A percentile compares a stretch with the other conserved stretches of the same genome.
phyloP scores from a whole-genome alignment of 2,329 filamentous ascomycete genomes.

The Trichoderma citrinoviride region DNA sequence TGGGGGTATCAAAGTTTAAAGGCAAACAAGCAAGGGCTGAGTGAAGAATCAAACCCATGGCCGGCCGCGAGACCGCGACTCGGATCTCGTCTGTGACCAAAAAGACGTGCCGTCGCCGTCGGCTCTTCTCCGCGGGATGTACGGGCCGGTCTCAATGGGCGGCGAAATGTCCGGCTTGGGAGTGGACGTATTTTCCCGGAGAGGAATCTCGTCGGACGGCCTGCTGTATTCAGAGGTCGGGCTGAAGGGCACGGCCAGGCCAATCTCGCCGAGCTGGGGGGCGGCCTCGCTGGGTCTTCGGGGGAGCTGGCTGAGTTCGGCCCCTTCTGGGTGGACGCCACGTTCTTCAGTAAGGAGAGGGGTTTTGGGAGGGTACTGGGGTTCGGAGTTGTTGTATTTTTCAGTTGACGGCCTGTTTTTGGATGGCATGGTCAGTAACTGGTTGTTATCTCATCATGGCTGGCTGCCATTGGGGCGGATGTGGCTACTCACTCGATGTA shows the following conservation, averaged over 20 bases:
- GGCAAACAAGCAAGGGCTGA: too few species aligned
- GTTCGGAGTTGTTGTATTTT: conserved; percentile 2
- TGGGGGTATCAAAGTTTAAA: neutral
- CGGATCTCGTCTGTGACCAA: conserved; percentile 20
- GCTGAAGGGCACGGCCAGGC: conserved; percentile 9
- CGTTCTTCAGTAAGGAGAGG: conserved; percentile 6
- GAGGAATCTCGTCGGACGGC: conserved; percentile 20
- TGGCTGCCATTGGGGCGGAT: conserved; percentile 21
- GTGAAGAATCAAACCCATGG: conserved; percentile 5
- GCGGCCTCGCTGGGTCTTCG: conserved; percentile 6
- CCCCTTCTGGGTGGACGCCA: neutral
- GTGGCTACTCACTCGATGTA: conserved; percentile 40
- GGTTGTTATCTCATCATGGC: conserved; percentile 23
- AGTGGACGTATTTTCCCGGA: neutral
- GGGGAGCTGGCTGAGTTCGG: neutral
- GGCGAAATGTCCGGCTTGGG: neutral
- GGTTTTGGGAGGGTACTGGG: neutral
- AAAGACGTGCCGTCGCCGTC: conserved; percentile 18
- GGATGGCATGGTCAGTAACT: too few species aligned
- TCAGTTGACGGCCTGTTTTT: conserved; percentile 29
- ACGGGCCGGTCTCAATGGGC: conserved; percentile 3
- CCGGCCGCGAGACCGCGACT: conserved; percentile 5
- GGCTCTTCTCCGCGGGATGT: conserved; percentile 17
- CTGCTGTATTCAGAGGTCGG: neutral
- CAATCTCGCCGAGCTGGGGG: conserved; percentile 5